Evolutionary conservation across 352 stramenopile genomes (phyloP).

Genomic region (Thalassiosira pacifica): DNA sequence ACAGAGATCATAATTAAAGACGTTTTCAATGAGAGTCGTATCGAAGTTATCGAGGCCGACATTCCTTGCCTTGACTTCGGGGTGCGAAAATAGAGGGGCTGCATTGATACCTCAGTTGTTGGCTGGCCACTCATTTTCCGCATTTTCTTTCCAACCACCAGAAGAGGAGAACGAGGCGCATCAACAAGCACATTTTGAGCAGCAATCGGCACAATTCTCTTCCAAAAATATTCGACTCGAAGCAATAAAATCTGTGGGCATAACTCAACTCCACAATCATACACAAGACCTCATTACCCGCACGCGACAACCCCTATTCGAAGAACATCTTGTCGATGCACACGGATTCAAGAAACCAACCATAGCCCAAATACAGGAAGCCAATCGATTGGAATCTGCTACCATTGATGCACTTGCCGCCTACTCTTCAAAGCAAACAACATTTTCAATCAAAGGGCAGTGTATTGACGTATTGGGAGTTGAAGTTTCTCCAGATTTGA

Average conservation of each 20-base stretch:
- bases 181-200: slow-evolving; percentile 13
- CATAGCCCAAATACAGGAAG: slow-evolving; percentile 60
- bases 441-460: slow-evolving; percentile 52
- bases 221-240: slow-evolving; percentile 50
- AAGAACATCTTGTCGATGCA: slow-evolving; percentile 23
- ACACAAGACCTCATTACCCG: slow-evolving; percentile 63
- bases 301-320: slow-evolving; percentile 42
- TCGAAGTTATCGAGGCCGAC: background rate
- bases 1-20: background rate
- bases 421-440: slow-evolving; percentile 51
- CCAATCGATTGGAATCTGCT: slow-evolving; percentile 36
- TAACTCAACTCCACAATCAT: slow-evolving; percentile 58
- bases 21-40: background rate
- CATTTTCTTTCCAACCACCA: background rate
- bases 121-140: background rate
- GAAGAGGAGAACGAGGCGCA: slow-evolving; percentile 10
- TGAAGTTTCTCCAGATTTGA: slow-evolving; percentile 61
- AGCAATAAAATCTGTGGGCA: slow-evolving; percentile 59
- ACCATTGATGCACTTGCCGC: slow-evolving; percentile 41
- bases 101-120: background rate
- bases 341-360: slow-evolving; percentile 33
- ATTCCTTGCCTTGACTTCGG: background rate
- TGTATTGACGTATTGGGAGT: slow-evolving; percentile 63
- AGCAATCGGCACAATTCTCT: slow-evolving; percentile 4
- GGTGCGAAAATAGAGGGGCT: slow-evolving; percentile 2